Percentiles rank a stretch among this genome's conserved stretches.
Conservation (phyloP, 164 flowering plant species). For the Cinnamomum micranthum region DNA sequence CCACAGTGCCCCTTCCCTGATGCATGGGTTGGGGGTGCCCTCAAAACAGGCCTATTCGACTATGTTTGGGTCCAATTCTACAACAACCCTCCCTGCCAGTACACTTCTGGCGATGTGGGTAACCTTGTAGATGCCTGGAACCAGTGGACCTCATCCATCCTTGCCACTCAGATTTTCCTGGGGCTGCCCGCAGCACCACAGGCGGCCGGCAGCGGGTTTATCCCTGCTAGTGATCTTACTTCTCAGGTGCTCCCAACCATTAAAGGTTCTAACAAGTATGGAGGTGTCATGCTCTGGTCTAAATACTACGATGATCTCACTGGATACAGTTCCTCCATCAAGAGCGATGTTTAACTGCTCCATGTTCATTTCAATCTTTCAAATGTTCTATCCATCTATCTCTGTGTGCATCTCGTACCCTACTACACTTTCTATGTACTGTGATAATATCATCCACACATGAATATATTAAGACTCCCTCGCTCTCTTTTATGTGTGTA, state of each 20-base stretch:
- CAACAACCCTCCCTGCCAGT: constrained; percentile 11
- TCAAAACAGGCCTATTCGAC: constrained; percentile 1
- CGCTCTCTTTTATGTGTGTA: no score
- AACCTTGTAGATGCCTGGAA: constrained; percentile 3
- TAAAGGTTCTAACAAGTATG: constrained; percentile 9
- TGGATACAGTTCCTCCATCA: not conserved
- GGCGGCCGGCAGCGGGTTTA: constrained; percentile 1
- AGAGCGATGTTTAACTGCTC: not conserved
- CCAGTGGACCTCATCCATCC: constrained; percentile 3
- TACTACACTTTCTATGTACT: no score
- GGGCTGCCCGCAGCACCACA: not conserved
- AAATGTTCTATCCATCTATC: no score
- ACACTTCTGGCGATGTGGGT: not conserved
- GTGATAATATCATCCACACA: no score
- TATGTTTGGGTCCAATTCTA: constrained; percentile 6
- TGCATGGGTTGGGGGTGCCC: constrained; percentile 6
- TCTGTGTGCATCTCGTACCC: no score
- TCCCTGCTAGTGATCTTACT: not conserved
- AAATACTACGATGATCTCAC: not conserved
- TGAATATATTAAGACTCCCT: no score
- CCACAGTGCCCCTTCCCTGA: constrained; percentile 15
- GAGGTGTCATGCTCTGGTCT: constrained; percentile 4
- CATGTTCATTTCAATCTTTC: not conserved
- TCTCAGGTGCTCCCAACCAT: constrained; percentile 4
- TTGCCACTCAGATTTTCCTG: not conserved